Conservation (phyloP, 768 basidiomycete genomes). For the Cystoderma amianthinum region DNA sequence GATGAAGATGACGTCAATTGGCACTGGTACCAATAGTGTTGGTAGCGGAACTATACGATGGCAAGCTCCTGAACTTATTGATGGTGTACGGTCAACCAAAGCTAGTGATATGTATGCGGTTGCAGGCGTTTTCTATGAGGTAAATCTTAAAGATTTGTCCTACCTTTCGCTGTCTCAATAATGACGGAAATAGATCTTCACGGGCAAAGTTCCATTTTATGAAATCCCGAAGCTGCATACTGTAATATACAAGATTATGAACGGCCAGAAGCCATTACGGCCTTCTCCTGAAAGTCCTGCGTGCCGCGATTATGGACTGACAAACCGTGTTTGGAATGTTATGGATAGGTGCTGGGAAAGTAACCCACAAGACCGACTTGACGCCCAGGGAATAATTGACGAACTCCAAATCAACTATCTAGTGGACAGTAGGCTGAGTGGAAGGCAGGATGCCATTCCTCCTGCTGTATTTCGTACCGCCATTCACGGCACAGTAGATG, state of each 20-base stretch:
- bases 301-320: neutral
- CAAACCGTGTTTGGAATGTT: constrained; percentile 6
- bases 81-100: neutral
- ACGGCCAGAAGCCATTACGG: constrained; percentile 1
- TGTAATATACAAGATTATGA: constrained; percentile 6
- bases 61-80: constrained; percentile 13
- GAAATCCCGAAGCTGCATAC: constrained; percentile 1
- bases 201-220: constrained; percentile 5
- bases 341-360: constrained; percentile 7
- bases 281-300: neutral
- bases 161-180: neutral
- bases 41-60: constrained; percentile 7
- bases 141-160: neutral
- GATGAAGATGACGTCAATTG: constrained; percentile 8
- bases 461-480: neutral
- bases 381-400: neutral
- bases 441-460: neutral
- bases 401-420: neutral
- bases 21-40: constrained; percentile 1
- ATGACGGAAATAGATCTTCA: constrained; percentile 4
- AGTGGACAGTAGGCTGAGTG: neutral
- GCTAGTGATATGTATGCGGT: constrained; percentile 13
- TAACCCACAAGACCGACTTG: constrained; percentile 1
- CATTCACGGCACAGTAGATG: neutral
- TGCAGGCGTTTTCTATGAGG: constrained; percentile 12